Conservation (phyloP, 1,139 yeast genomes). For the Diutina neorugosa region DNA sequence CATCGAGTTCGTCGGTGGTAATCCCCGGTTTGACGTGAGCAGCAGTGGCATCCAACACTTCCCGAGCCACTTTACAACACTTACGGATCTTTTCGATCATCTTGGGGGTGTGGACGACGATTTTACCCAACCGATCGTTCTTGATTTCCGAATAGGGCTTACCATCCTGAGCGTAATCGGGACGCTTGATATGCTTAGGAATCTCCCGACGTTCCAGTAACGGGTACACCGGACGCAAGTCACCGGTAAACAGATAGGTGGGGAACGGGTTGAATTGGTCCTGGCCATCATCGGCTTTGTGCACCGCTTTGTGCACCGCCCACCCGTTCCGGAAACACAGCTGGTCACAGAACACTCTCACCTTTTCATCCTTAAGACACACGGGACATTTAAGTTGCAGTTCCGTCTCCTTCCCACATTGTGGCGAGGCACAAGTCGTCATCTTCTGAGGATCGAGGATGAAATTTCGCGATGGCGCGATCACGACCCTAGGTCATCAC, state of each 20-base stretch:
- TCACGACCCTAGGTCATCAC: too few relatives aligned
- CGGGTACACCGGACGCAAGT: constrained; percentile 71
- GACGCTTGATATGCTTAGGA: constrained; percentile 59
- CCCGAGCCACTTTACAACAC: constrained; percentile 71
- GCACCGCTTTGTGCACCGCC: constrained; percentile 42
- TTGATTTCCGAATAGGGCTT: constrained; percentile 68
- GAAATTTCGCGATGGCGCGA: not conserved
- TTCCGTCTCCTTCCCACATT: constrained; percentile 72
- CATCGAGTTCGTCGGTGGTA: constrained; percentile 89
- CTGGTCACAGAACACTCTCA: constrained; percentile 69
- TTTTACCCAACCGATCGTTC: constrained; percentile 56
- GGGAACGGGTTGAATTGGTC: constrained; percentile 78
- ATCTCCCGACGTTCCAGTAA: constrained; percentile 57
- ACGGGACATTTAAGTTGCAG: constrained; percentile 82
- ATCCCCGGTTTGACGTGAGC: constrained; percentile 75
- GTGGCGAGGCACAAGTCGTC: constrained; percentile 50
- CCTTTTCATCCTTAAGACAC: constrained; percentile 62
- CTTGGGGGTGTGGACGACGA: constrained; percentile 48
- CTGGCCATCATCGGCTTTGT: constrained; percentile 28
- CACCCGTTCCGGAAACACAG: constrained; percentile 73
- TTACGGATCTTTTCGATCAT: constrained; percentile 65
- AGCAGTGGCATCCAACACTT: constrained; percentile 79
- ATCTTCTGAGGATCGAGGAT: not conserved
- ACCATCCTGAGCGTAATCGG: constrained; percentile 82
- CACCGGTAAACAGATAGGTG: constrained; percentile 59